Base-by-base conservation (phyloP, 257 asterid genomes). In the Capsicum pubescens region DNA sequence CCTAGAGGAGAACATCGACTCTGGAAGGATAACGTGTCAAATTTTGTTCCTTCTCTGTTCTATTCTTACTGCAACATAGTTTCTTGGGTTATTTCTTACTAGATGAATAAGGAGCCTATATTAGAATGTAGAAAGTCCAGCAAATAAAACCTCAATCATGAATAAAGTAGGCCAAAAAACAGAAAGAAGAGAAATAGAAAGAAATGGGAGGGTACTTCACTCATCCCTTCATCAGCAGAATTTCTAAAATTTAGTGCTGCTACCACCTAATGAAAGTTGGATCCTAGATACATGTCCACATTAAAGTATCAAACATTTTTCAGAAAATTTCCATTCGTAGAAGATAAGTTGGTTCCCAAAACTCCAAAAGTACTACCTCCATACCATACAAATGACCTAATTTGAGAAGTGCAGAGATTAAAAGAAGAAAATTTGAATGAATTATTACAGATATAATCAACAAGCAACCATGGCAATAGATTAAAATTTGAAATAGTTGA, bases 121-220 rank as follows among this genome's bases (percentile, higher is more conserved):
- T 50, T 70, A 70, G 26, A 70, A 44, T 9, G 8, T 16, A 8
- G 78, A 69, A 42, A 69, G 78, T 42, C 78, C 56, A 70, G 54
- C 54, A 69, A 3, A 69, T 39, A 48, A 14, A 11, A 44, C 55
- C 56, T 42, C 35, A 70, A 8, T 42, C 79, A 44, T 70, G 79
- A 70, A 21, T 70, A 70, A 70, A 44, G 79, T 44, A 44, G 79
- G 79, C 77, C 44, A 44, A 6, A 16, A 56, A 70, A 69, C 44
- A 19, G 56, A 70, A 42, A 44, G 57, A 70, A 17, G 79, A 69
- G 78, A 69, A 42, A 69, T 9, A 0, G 16, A 69, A 69, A 70
- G 79, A 15, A 70, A 70, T 70, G 57, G 36, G 17, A 70, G 79
- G 57, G 44, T 70, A 70, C 56, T 44, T 44, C 79, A 70, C 9